Base-by-base conservation (phyloP, 495 filamentous ascomycete species). In the Daldinia caldariorum region DNA sequence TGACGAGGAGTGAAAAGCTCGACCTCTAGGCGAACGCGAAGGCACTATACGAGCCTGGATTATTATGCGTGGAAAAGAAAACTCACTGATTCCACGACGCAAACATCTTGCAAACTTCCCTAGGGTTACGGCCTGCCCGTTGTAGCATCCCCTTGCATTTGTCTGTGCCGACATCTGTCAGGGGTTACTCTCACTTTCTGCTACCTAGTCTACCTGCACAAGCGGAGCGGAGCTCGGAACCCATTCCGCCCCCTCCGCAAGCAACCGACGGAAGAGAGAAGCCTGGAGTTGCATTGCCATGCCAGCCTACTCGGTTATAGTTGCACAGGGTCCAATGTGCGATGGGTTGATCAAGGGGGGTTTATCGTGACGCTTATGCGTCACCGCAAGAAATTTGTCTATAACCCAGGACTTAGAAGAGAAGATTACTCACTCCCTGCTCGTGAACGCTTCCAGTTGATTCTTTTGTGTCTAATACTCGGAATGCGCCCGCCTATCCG, bases 1-100 rank as follows among this genome's bases (percentile, higher is more conserved):
- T 68, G 94, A 94, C 67, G 90, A 84, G 9, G 65, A 74, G 31
- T 74, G 58, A 70, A 38, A 31, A 31, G 29, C 22, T 38, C 13
- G 32, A 12, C 35, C 16, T 10, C 35, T 26, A n/a, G 32, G 47
- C 35, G 51, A 22, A 58, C 20, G 18, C 35, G 43, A 41, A 20
- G 26, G 26, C 26, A 26, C 26, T 26, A 26, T 26, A 3, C 26
- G 26, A 26, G 1, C 26, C 26, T 26, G 3, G 26, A 45, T 16
- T 22, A 22, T 47, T 47, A 22, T 8, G 18, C 10, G 18, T 47
- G 43, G 18, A 12, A 22, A 4, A 47, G 18, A 47, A 10, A 47
- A 47, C 43, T 1, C 43, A 3, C 1, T 22, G 3, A 10, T 47
- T 20, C 20, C 12, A 47, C 18, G 20, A 20, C 5, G 18, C 43